Evolutionary conservation across 139 green algal species (phyloP).

Genomic region (Pleodorina starrii): DNA sequence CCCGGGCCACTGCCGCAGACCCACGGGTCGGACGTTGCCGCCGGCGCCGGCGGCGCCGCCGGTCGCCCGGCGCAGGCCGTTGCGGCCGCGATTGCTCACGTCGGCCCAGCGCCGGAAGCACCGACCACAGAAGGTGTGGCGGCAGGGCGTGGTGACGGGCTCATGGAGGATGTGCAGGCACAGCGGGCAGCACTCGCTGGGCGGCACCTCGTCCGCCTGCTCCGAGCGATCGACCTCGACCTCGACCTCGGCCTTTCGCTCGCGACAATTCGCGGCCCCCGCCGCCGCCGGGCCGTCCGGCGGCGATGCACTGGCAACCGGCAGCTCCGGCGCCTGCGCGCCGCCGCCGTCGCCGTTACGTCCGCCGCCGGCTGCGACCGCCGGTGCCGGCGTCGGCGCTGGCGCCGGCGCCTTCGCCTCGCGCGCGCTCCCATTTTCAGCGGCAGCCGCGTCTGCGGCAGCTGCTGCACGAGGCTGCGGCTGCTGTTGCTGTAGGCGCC

Average conservation of each 20-base stretch:
- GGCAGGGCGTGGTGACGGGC: conserved; percentile 10
- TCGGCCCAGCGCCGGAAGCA: conserved; percentile 39
- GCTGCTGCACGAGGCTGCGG: no score
- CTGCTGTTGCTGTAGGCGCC: conserved; percentile 2
- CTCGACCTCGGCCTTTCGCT: no score
- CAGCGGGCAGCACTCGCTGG: conserved; percentile 34
- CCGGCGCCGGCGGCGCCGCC: neutral
- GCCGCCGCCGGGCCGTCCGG: neutral
- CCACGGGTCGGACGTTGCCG: neutral
- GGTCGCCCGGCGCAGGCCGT: neutral
- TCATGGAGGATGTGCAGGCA: conserved; percentile 40
- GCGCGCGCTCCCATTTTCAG: no score
- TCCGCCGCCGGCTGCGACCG: no score
- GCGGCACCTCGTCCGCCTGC: neutral
- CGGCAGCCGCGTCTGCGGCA: no score
- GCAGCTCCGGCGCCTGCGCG: no score
- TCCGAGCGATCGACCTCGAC: neutral
- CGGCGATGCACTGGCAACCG: neutral
- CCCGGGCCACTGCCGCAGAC: neutral
- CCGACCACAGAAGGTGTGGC: conserved; percentile 35
- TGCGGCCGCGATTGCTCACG: neutral
- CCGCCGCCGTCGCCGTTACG: neutral
- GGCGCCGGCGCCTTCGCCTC: no score
- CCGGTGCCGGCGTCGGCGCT: neutral
- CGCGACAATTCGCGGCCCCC: no score